Evolutionary conservation across 257 asterid species (phyloP).

Genomic region (Parsonsia alboflavescens): DNA sequence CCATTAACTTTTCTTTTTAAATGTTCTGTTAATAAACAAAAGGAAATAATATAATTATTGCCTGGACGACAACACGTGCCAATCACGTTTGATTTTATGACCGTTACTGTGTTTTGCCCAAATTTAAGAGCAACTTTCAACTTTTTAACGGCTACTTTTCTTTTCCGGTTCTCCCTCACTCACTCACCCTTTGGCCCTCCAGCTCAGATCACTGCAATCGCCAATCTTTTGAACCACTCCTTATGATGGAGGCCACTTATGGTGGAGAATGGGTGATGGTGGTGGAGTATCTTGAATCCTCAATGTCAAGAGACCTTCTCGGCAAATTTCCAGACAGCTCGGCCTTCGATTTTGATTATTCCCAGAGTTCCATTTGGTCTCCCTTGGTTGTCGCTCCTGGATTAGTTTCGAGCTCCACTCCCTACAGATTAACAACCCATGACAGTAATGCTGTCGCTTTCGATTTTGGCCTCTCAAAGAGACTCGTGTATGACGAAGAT

Average conservation of each 20-base stretch:
- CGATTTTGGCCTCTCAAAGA: conserved; percentile 28
- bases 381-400: conserved; percentile 63
- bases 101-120: too few species aligned
- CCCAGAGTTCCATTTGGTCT: conserved; percentile 96
- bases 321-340: conserved; percentile 80
- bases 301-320: conserved; percentile 75
- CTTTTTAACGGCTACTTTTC: too few species aligned
- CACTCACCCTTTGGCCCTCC: too few species aligned
- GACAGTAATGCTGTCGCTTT: not conserved
- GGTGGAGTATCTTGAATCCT: conserved; percentile 65
- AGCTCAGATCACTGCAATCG: too few species aligned
- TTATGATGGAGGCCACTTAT: not conserved
- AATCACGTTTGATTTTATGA: too few species aligned
- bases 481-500: conserved; percentile 32
- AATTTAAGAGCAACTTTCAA: too few species aligned
- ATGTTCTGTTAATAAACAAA: too few species aligned
- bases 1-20: too few species aligned
- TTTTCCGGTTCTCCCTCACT: too few species aligned
- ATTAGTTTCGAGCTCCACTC: conserved; percentile 1
- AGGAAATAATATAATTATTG: too few species aligned
- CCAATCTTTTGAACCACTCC: too few species aligned
- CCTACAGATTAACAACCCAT: not conserved
- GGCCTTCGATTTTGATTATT: conserved; percentile 73
- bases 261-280: conserved; percentile 36
- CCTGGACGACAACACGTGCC: too few species aligned